Conservation (phyloP, 1,284 basidiomycete species). For the Tremellales sp. region DNA sequence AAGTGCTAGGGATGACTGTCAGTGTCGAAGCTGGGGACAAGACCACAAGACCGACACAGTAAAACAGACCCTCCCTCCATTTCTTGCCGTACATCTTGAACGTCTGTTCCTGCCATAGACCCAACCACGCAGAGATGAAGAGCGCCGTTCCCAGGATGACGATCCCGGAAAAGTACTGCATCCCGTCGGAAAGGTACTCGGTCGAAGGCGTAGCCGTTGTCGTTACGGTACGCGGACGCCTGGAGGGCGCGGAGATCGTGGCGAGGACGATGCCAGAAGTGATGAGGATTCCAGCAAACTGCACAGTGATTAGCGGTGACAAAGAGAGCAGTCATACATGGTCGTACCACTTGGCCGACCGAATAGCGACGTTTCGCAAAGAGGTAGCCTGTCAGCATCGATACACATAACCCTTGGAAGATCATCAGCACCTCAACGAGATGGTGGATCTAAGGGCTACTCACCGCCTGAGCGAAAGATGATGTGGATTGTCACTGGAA, state of each 20-base stretch:
- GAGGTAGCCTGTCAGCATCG: constrained; percentile 46
- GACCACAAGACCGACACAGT: constrained; percentile 46
- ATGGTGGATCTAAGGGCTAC: constrained; percentile 17
- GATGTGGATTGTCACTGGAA: constrained; percentile 91
- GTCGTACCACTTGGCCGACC: constrained; percentile 56
- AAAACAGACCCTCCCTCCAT: constrained; percentile 92
- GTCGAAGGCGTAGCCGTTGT: not conserved
- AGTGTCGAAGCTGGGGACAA: not conserved
- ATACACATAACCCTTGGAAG: constrained; percentile 46
- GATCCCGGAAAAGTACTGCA: constrained; percentile 66
- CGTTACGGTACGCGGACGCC: constrained; percentile 2
- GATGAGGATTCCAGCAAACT: constrained; percentile 67
- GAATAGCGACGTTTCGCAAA: constrained; percentile 60
- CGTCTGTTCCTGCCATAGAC: constrained; percentile 80
- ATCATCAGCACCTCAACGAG: constrained; percentile 53
- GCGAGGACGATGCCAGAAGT: constrained; percentile 78
- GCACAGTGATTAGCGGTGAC: constrained; percentile 11
- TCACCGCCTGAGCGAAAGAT: constrained; percentile 90
- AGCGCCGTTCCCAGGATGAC: constrained; percentile 70
- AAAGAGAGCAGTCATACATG: constrained; percentile 4
- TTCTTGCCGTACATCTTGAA: constrained; percentile 64
- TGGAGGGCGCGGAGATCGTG: constrained; percentile 63
- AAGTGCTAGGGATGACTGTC: constrained; percentile 44
- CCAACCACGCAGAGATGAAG: constrained; percentile 74
- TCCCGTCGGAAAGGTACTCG: constrained; percentile 34